Evolutionary conservation across 2,329 filamentous ascomycete genomes (phyloP).

Genomic region (Penicillium italicum): DNA sequence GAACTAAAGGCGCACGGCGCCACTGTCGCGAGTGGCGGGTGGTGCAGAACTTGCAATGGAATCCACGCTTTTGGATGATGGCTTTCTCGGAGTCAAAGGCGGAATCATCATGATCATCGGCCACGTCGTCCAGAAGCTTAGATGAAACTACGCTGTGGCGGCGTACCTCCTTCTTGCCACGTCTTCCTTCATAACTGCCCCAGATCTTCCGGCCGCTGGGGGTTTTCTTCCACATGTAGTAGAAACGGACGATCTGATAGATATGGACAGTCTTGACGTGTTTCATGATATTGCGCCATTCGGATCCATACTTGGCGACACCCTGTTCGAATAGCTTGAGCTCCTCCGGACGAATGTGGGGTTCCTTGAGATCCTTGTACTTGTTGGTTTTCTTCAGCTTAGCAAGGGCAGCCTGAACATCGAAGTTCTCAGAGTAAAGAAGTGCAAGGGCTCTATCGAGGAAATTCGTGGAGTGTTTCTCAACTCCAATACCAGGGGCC

Average conservation of each 20-base stretch:
- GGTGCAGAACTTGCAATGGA: constrained; percentile 90
- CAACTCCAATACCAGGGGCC: constrained; percentile 65
- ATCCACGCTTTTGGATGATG: constrained; percentile 69
- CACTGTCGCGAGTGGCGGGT: constrained; percentile 80
- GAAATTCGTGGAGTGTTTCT: constrained; percentile 76
- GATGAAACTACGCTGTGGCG: constrained; percentile 55
- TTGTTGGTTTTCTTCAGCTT: constrained; percentile 66
- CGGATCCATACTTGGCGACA: constrained; percentile 84
- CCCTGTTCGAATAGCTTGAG: constrained; percentile 89
- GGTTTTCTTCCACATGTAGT: constrained; percentile 98
- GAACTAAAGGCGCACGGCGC: constrained; percentile 78
- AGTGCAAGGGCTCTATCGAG: constrained; percentile 76
- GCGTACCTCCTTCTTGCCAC: constrained; percentile 83
- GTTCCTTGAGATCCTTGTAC: constrained; percentile 74
- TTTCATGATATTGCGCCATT: constrained; percentile 75
- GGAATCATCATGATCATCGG: constrained; percentile 88
- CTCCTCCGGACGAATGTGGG: constrained; percentile 72
- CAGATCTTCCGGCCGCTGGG: constrained; percentile 80
- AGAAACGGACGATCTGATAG: constrained; percentile 81
- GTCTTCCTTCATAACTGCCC: constrained; percentile 82
- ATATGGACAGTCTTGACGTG: constrained; percentile 76
- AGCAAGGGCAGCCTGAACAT: constrained; percentile 66
- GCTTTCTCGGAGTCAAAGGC: constrained; percentile 92
- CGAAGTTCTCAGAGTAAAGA: constrained; percentile 68
- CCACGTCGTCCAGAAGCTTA: constrained; percentile 86